Evolutionary conservation across 306 rosid genomes (phyloP).

Genomic region (Pyrus communis): DNA sequence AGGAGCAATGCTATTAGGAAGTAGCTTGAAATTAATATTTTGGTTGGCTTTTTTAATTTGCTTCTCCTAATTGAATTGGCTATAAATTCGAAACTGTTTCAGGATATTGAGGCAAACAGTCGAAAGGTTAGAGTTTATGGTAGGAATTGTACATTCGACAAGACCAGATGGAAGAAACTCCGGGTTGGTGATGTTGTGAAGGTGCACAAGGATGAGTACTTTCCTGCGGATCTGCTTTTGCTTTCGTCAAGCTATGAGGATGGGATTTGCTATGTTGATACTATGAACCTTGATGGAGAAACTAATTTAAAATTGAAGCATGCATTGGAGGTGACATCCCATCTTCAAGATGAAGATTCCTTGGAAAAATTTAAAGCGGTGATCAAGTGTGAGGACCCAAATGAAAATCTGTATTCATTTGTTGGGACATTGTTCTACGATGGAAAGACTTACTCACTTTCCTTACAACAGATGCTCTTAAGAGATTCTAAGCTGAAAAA

Average conservation of each 20-base stretch:
- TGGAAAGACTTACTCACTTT: constrained; percentile 43
- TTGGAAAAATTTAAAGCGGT: constrained; percentile 42
- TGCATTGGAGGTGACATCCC: constrained; percentile 52
- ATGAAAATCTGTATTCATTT: constrained; percentile 74
- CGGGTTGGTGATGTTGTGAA: constrained; percentile 76
- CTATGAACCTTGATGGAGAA: constrained; percentile 95
- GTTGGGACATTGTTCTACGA: constrained; percentile 51
- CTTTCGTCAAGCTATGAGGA: constrained; percentile 74
- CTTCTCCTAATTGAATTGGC: not conserved
- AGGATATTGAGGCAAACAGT: constrained; percentile 79
- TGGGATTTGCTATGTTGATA: constrained; percentile 84
- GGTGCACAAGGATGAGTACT: constrained; percentile 72
- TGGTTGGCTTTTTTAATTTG: not conserved
- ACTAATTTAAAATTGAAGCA: constrained; percentile 83
- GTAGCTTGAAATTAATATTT: not conserved
- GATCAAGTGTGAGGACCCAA: constrained; percentile 85
- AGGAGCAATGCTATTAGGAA: not conserved
- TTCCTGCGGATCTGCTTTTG: constrained; percentile 81
- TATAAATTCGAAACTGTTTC: constrained; percentile 28
- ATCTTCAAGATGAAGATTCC: constrained; percentile 47
- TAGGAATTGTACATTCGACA: constrained; percentile 37
- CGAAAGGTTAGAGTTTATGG: constrained; percentile 49
- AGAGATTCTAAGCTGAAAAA: constrained; percentile 87
- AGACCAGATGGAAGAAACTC: constrained; percentile 78
- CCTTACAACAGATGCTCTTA: constrained; percentile 68